Base-by-base conservation (phyloP, 805 yeast genomes). In the Yarrowia sp. region DNA sequence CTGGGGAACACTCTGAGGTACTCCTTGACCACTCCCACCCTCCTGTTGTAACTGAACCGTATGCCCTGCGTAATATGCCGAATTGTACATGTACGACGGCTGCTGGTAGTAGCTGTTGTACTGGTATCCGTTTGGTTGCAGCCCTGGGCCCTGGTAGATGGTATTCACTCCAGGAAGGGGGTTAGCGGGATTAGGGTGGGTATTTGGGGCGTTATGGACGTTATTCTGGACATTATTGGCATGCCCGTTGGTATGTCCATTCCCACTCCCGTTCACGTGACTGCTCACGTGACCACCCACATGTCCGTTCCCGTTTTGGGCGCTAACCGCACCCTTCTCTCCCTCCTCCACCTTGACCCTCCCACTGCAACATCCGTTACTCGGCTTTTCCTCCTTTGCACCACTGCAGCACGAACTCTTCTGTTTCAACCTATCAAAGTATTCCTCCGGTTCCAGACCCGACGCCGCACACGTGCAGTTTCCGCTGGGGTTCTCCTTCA, bases 401-500 rank as follows among this genome's bases (percentile, higher is more conserved):
- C n/a, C n/a, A n/a, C n/a, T n/a, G n/a, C 64, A 42, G 24, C 64
- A 58, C 6, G 46, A 43, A 33, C 50, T 43, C 50, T 30, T 58
- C 19, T 43, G 64, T n/a, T 58, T 58, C 12, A 58, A 40, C n/a
- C 64, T n/a, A 5, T 58, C 50, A 43, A 61, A 61, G 46, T 61
- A 61, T 39, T 61, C 66, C 9, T 61, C 44, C 1, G 66, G 66
- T 15, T 61, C 55, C 55, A 61, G 46, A 2, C 66, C 66, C 12
- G 66, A 61, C 2, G 66, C 42, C 3, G 53, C 42, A 20, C 66
- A 61, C 15, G 66, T 46, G 46, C 66, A 61, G 36, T 47, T 46
- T 20, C 66, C 66, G 38, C 55, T 46, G 30, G 66, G 66, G 14
- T 61, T 61, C n/a, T 61, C 55, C 46, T 61, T 61, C 20, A 61